phyloP scores from a whole-genome alignment of 257 asterid genomes.

The Petunia axillaris region DNA sequence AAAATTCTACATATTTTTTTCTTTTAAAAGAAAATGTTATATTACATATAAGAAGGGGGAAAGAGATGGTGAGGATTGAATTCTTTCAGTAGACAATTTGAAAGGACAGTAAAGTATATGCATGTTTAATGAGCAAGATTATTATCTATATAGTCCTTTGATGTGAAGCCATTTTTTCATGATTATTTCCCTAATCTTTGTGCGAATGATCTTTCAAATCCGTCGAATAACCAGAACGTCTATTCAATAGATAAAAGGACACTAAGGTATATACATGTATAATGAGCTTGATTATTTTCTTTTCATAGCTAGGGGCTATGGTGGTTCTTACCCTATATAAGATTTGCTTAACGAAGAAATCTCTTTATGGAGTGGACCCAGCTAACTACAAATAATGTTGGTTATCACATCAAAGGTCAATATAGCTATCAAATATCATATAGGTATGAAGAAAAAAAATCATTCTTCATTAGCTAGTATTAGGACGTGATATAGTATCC shows the following conservation, averaged over 20 bases:
- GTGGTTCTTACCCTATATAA: not conserved
- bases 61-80: too few relatives aligned
- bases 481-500: not conserved
- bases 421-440: not conserved
- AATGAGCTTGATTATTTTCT: slow-evolving; percentile 6
- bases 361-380: not conserved
- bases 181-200: too few relatives aligned
- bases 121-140: too few relatives aligned
- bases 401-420: slow-evolving; percentile 8
- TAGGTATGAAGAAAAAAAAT: not conserved
- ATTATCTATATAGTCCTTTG: too few relatives aligned
- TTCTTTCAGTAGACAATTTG: too few relatives aligned
- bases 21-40: too few relatives aligned
- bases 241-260: not conserved
- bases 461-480: not conserved
- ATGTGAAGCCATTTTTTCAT: too few relatives aligned
- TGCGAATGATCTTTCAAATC: not conserved
- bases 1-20: too few relatives aligned
- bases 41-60: too few relatives aligned
- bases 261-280: not conserved
- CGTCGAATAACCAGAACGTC: not conserved
- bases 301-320: not conserved
- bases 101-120: too few relatives aligned
- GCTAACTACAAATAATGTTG: not conserved
- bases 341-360: not conserved